Conservation (phyloP, 768 basidiomycete species). For the Guyanaporus albipodus region DNA sequence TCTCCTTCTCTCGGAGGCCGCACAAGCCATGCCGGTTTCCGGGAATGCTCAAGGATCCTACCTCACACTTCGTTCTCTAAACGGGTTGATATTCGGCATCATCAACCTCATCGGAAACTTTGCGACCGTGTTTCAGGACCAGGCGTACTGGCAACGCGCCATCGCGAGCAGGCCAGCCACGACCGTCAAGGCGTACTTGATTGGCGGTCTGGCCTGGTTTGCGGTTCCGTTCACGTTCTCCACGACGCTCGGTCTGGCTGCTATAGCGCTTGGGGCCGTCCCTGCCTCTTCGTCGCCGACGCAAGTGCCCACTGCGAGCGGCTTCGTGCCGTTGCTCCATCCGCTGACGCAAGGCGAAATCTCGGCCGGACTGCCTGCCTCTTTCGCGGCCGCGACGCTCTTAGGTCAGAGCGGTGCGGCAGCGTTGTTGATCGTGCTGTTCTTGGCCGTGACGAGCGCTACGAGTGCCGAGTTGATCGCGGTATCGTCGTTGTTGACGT, state of each 20-base stretch:
- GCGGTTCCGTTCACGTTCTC: slow-evolving; percentile 85
- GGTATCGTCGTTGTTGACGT: slow-evolving; percentile 78
- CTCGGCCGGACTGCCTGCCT: slow-evolving; percentile 83
- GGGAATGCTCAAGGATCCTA: slow-evolving; percentile 89
- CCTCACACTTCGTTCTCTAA: slow-evolving; percentile 72
- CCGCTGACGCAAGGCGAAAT: slow-evolving; percentile 58
- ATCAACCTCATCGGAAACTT: slow-evolving; percentile 90
- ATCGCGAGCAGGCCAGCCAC: slow-evolving; percentile 81
- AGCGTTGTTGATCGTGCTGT: slow-evolving; percentile 75
- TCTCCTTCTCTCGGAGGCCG: slow-evolving; percentile 61
- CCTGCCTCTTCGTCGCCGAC: slow-evolving; percentile 26
- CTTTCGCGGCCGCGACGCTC: slow-evolving; percentile 79
- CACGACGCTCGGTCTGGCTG: slow-evolving; percentile 83
- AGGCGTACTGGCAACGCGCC: slow-evolving; percentile 90
- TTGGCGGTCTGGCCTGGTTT: slow-evolving; percentile 91
- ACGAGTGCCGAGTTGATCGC: slow-evolving; percentile 91
- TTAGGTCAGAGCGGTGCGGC: slow-evolving; percentile 78
- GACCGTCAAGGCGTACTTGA: slow-evolving; percentile 87
- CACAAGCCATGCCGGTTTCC: slow-evolving; percentile 52
- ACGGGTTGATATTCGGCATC: slow-evolving; percentile 78
- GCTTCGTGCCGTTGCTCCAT: slow-evolving; percentile 38
- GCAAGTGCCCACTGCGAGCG: slow-evolving; percentile 47
- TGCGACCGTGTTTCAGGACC: slow-evolving; percentile 57
- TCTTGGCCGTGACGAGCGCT: slow-evolving; percentile 83
- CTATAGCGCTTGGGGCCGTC: slow-evolving; percentile 68